Conservation (phyloP, 1,284 basidiomycete species). For the Ganoderma meredithae region DNA sequence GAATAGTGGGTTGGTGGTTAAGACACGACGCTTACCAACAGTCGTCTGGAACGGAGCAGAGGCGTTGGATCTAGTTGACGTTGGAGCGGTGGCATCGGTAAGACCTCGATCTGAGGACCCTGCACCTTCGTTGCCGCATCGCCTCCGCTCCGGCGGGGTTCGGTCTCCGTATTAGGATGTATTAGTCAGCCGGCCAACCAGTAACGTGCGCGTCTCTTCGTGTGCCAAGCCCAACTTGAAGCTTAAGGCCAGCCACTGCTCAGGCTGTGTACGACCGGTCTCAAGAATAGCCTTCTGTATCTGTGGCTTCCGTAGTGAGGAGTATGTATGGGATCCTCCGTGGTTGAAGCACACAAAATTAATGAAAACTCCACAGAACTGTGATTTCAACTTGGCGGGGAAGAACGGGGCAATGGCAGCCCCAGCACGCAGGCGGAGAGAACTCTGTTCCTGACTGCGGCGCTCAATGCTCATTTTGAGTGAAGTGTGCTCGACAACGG, state of each 20-base stretch:
- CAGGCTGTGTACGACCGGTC: not conserved
- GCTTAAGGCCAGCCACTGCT: too few species aligned
- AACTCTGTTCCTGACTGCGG: not conserved
- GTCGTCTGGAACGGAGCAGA: not conserved
- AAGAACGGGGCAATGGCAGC: not conserved
- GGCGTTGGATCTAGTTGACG: not conserved
- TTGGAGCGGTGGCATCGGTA: not conserved
- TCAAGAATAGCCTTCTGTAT: not conserved
- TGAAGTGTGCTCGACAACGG: not conserved
- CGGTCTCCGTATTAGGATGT: not conserved
- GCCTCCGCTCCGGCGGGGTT: not conserved
- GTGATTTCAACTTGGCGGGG: not conserved
- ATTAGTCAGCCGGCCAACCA: not conserved
- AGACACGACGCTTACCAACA: not conserved
- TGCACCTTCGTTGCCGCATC: not conserved
- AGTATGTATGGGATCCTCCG: not conserved
- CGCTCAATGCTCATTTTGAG: not conserved
- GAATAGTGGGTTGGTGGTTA: not conserved
- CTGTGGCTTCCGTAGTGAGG: not conserved
- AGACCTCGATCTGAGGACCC: not conserved
- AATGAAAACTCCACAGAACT: not conserved
- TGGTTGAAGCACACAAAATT: not conserved
- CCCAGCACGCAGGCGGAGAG: not conserved
- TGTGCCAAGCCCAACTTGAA: not conserved
- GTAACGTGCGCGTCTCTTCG: not conserved